phyloP scores from a whole-genome alignment of 2,329 filamentous ascomycete species.

The Penicillium verrucosum region DNA sequence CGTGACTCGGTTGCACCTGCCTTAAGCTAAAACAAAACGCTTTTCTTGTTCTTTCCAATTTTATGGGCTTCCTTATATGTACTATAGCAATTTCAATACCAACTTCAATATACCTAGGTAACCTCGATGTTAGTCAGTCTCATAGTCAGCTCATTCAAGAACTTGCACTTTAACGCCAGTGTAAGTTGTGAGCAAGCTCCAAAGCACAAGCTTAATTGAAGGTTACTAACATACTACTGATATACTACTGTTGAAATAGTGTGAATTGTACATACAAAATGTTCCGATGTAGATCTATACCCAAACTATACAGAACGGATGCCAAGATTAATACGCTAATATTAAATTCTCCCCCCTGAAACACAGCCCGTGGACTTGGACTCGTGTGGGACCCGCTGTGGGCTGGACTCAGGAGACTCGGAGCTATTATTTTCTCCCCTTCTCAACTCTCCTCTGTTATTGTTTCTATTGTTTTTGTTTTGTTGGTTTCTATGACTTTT shows the following conservation, averaged over 20 bases:
- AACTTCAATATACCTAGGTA: no score
- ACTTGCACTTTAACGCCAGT: no score
- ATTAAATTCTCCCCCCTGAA: conserved; percentile 4
- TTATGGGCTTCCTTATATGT: no score
- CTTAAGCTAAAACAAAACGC: neutral
- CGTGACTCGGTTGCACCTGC: neutral
- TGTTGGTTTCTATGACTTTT: neutral
- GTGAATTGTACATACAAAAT: no score
- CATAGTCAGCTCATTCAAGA: no score
- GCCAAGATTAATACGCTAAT: neutral
- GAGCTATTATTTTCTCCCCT: conserved; percentile 5
- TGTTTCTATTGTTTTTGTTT: neutral
- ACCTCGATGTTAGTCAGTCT: no score
- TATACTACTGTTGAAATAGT: no score
- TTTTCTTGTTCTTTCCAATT: neutral
- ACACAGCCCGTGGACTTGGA: conserved; percentile 4
- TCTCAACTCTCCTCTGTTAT: neutral
- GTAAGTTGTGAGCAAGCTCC: no score
- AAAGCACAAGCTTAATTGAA: no score
- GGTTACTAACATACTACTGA: no score
- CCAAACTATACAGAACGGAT: neutral
- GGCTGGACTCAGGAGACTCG: conserved; percentile 13
- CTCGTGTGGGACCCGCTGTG: conserved; percentile 7
- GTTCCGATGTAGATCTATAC: neutral
- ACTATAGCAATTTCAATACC: no score